Conservation (phyloP, 2,329 filamentous ascomycete species). For the Eutypella sp. region DNA sequence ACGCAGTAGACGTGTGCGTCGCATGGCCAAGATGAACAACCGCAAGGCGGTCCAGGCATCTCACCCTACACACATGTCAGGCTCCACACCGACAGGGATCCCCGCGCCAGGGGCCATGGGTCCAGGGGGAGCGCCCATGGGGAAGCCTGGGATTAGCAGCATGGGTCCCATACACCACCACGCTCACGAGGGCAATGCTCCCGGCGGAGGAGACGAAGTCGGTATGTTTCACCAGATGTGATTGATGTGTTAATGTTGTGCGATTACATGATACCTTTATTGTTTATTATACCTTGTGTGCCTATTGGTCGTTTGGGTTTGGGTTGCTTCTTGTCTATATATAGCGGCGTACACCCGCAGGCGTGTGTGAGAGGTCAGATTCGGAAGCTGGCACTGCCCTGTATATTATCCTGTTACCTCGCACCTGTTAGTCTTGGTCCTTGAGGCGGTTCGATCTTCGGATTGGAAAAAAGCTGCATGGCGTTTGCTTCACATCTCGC, state of each 20-base stretch:
- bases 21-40: conserved; percentile 93
- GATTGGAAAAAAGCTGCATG: conserved; percentile 32
- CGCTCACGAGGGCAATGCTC: conserved; percentile 62
- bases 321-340: conserved; percentile 31
- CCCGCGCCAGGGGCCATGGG: conserved; percentile 60
- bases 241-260: conserved; percentile 45
- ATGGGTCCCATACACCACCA: conserved; percentile 74
- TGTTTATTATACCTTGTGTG: conserved; percentile 28
- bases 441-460: conserved; percentile 32
- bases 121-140: conserved; percentile 51
- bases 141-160: conserved; percentile 60
- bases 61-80: conserved; percentile 61
- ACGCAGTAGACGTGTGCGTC: conserved; percentile 83
- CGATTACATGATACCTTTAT: conserved; percentile 33
- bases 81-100: conserved; percentile 61
- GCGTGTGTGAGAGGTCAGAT: conserved; percentile 33
- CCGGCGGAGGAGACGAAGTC: conserved; percentile 75
- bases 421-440: conserved; percentile 29
- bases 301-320: conserved; percentile 25
- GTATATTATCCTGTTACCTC: conserved; percentile 51
- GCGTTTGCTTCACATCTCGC: conserved; percentile 31
- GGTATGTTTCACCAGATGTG: conserved; percentile 98
- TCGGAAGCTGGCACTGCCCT: conserved; percentile 40
- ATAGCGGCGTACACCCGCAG: conserved; percentile 27
- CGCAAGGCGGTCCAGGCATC: conserved; percentile 66